Evolutionary conservation across 345 rosid genomes (phyloP), one percentile per base, ranked within the genome.

Genomic region (Psidium guajava): DNA sequence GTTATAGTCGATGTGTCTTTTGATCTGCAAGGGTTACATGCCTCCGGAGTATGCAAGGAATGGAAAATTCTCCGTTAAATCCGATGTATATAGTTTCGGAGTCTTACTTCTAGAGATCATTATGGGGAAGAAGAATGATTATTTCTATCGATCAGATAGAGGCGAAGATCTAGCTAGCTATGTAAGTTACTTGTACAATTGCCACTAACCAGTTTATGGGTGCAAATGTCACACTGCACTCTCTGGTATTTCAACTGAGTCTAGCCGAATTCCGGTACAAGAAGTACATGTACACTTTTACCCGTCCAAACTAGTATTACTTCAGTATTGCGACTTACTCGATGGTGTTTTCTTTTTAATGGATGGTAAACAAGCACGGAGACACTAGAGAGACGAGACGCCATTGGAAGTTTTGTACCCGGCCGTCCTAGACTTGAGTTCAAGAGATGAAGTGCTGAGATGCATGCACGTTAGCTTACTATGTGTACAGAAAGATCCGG

Each of bases 71-170:
- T 82, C 87, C 1, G 24, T 42, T 28, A 85, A 85, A 22, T 55
- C 83, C 6, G 87, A 85, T 32, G 36, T 85, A 6, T 85, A 80
- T 51, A 88, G 90, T 40, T 88, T 86, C 1, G 88, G 88, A 4
- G 83, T 88, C 25, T 20, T 88, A 25, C 28, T 86, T 86, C 75
- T 88, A 21, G 87, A 88, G 49, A 88, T 88, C 42, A 36, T 88
- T 7, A 9, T 56, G 1, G 85, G 87, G 18, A 20, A 83, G 22
- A 88, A 74, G 83, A 84, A 69, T 32, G 54, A 22, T 22, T 14
- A 28, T 11, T 28, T 74, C 52, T 25, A 16, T 7, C 20, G 50
- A 1, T 54, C 25, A 20, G 85, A 56, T 24, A 11, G 8, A 3
- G 6, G 18, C 5, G 57, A n/a, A 53, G 10, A 86, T 42, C 87